Evolutionary conservation across 805 yeast genomes (phyloP).

Genomic region (Yarrowia phangngaensis): DNA sequence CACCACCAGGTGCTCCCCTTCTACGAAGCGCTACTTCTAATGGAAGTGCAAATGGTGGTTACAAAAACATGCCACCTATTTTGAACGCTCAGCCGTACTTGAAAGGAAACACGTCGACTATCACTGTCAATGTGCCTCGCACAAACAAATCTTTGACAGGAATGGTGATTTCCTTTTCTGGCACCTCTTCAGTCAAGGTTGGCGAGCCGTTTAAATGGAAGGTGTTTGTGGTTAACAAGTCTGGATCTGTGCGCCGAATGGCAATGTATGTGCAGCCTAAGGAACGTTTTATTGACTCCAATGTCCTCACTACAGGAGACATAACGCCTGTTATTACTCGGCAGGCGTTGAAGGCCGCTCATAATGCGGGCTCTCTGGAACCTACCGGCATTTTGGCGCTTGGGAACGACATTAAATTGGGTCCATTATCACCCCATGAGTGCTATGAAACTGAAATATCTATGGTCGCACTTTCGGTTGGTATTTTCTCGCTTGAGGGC

Average conservation of each 20-base stretch:
- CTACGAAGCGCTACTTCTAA: conserved; percentile 1
- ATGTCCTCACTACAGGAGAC: conserved; percentile 17
- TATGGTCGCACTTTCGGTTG: conserved; percentile 59
- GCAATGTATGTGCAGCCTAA: conserved; percentile 47
- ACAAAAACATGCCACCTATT: conserved; percentile 5
- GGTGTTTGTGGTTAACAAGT: conserved; percentile 61
- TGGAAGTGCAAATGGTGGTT: neutral
- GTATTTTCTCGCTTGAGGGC: conserved; percentile 61
- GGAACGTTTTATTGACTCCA: conserved; percentile 32
- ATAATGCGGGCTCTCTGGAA: conserved; percentile 43
- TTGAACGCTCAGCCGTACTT: conserved; percentile 30
- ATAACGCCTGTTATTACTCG: conserved; percentile 30
- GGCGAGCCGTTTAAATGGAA: conserved; percentile 63
- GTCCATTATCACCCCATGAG: conserved; percentile 56
- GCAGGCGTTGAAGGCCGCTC: conserved; percentile 37
- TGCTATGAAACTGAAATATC: conserved; percentile 61
- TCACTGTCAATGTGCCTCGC: conserved; percentile 19
- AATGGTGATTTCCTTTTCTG: conserved; percentile 54
- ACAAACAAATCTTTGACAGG: conserved; percentile 34
- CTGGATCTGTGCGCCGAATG: conserved; percentile 49
- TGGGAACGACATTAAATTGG: conserved; percentile 61
- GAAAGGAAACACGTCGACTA: conserved; percentile 32
- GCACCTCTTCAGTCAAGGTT: conserved; percentile 55
- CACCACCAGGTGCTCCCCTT: conserved; percentile 12
- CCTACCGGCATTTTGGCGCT: conserved; percentile 59